Percentiles rank a stretch among this genome's conserved stretches.
Conservation (phyloP, 2,329 filamentous ascomycete species). For the Coniochaeta sp. region DNA sequence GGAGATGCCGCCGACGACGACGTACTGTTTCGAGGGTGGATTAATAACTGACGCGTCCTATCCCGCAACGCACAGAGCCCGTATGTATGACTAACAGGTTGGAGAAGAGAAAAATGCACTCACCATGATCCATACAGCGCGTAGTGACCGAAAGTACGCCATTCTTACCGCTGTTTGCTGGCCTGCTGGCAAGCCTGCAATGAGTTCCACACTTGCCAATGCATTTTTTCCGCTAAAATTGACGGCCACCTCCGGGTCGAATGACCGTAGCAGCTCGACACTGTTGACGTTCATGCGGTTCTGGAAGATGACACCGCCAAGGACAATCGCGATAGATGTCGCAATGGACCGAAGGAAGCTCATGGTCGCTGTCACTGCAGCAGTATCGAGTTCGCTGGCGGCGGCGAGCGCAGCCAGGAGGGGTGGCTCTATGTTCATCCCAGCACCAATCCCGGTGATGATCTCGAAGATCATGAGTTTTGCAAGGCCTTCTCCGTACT, state of each 20-base stretch:
- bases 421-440: conserved; percentile 62
- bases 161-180: conserved; percentile 24
- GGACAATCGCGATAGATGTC: conserved; percentile 59
- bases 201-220: conserved; percentile 40
- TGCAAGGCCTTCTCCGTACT: conserved; percentile 39
- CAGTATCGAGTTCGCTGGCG: conserved; percentile 55
- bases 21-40: conserved; percentile 1
- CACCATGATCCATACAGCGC: conserved; percentile 8
- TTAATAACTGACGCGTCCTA: background rate
- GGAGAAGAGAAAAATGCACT: background rate
- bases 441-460: conserved; percentile 55
- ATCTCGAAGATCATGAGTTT: conserved; percentile 56
- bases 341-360: conserved; percentile 62
- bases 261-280: conserved; percentile 33
- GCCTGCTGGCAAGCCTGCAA: conserved; percentile 32
- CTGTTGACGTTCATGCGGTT: conserved; percentile 59
- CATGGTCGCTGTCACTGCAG: conserved; percentile 60
- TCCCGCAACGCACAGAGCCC: too few relatives aligned
- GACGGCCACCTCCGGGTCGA: conserved; percentile 32
- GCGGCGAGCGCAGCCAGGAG: conserved; percentile 61
- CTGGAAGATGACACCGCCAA: conserved; percentile 74
- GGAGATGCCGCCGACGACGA: conserved; percentile 5
- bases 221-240: conserved; percentile 43
- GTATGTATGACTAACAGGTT: too few relatives aligned
- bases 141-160: conserved; percentile 5